Evolutionary conservation across 2,329 filamentous ascomycete species (phyloP), one percentile per base, ranked within the genome.

Genomic region (Scedosporium dehoogii): DNA sequence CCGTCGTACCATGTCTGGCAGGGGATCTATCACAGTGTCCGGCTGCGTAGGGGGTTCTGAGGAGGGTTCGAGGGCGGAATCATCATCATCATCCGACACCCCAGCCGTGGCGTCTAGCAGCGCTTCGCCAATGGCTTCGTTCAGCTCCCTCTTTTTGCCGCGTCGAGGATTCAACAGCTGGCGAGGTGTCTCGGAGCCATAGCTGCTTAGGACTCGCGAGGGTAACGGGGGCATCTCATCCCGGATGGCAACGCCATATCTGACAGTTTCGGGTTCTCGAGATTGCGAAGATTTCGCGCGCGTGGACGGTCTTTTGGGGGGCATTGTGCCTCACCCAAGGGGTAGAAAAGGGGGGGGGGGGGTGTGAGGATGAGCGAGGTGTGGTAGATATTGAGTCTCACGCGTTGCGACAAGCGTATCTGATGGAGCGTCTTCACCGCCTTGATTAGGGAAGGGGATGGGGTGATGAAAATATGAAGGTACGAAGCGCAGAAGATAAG

Each of bases 91-190:
- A 33, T 65, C 61, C 21, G 64, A 56, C 25, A 63, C 44, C 6
- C 64, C 60, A 14, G 60, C 63, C 18, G 63, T 63, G 9, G 59
- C 62, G 6, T 67, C 62, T 12, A 64, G 65, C 23, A 67, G 59
- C 33, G 65, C 65, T 27, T 65, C 64, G 18, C 65, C 60, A 58
- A 69, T 65, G 14, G 65, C 64, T 7, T 63, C 61, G 6, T 64
- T 62, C 38, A 69, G 59, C 44, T 68, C 64, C 53, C 65, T 66
- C 21, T 62, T 46, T 33, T 66, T 63, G 2, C 67, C 68, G 18
- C 66, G 65, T 23, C 65, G 63, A n/a, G 64, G 64, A 55, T 68
- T 68, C 25, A 65, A 65, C n/a, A 69, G 63, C 51, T 60, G 62
- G 14, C 63, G 63, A 44, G 61, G 61, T 16, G 66, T 64, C n/a